Evolutionary conservation across 345 rosid genomes (phyloP).

Genomic region (Euphorbia pulcherrima): DNA sequence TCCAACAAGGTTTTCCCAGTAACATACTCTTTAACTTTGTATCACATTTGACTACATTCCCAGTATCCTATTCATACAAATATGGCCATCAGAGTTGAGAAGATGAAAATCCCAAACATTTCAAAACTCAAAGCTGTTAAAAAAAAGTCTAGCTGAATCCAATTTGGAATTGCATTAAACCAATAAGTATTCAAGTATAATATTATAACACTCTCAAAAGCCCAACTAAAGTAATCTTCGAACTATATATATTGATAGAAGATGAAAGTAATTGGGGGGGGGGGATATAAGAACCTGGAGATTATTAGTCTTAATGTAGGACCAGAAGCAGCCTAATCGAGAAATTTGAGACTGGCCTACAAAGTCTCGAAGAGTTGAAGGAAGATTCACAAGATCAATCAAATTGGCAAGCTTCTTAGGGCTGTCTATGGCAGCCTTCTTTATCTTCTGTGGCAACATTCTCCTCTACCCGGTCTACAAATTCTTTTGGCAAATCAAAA

Average conservation of each 20-base stretch:
- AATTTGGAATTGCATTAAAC: neutral
- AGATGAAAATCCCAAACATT: neutral
- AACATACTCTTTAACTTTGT: conserved; percentile 65
- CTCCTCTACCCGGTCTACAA: conserved; percentile 19
- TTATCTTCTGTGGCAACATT: conserved; percentile 72
- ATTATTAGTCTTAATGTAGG: conserved; percentile 79
- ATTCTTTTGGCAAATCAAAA: conserved; percentile 10
- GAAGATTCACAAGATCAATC: conserved; percentile 85
- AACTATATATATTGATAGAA: neutral
- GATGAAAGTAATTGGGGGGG: neutral
- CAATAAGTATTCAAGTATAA: neutral
- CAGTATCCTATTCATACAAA: conserved; percentile 56
- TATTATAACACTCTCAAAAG: neutral
- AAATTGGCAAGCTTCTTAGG: conserved; percentile 81
- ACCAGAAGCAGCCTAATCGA: conserved; percentile 89
- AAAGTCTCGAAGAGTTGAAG: conserved; percentile 72
- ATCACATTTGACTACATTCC: conserved; percentile 78
- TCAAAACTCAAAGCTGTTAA: neutral
- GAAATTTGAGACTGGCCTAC: conserved; percentile 90
- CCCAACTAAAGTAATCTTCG: neutral
- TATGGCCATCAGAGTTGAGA: neutral
- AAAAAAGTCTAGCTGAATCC: neutral
- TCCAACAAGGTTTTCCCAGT: conserved; percentile 63
- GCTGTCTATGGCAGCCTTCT: conserved; percentile 59
- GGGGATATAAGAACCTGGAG: conserved; percentile 58